phyloP scores from a whole-genome alignment of 106 monocot species.

The Gastrodia elata region DNA sequence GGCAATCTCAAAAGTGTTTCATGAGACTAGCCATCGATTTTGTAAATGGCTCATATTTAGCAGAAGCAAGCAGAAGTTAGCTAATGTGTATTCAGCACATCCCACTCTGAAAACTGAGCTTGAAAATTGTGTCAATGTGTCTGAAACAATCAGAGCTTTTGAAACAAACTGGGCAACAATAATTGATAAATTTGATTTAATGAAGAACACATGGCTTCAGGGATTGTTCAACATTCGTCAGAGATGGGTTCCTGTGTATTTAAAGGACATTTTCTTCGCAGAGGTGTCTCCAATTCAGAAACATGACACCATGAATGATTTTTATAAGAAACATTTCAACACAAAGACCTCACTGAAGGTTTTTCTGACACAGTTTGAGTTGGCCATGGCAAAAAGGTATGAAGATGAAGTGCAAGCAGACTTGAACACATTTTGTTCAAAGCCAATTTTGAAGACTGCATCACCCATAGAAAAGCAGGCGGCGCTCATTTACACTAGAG shows the following conservation, averaged over 20 bases:
- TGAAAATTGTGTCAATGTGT: constrained; percentile 71
- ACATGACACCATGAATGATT: constrained; percentile 86
- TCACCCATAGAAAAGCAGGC: constrained; percentile 95
- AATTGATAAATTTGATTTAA: constrained; percentile 75
- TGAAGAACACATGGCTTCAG: constrained; percentile 87
- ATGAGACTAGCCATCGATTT: constrained; percentile 72
- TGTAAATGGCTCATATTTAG: constrained; percentile 94
- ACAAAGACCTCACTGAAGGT: constrained; percentile 83
- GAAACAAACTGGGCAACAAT: constrained; percentile 67
- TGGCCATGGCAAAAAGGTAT: constrained; percentile 57
- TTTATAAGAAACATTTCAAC: constrained; percentile 90
- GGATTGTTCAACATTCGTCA: constrained; percentile 83
- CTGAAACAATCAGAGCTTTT: constrained; percentile 63
- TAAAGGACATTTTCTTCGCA: constrained; percentile 72
- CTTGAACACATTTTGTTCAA: constrained; percentile 26
- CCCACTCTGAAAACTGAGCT: constrained; percentile 58
- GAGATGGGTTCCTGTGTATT: constrained; percentile 76
- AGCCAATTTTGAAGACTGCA: constrained; percentile 66
- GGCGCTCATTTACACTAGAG: constrained; percentile 55
- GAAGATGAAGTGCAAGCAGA: constrained; percentile 72
- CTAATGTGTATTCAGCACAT: constrained; percentile 67
- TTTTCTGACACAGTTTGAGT: constrained; percentile 81
- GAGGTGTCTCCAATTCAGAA: constrained; percentile 67
- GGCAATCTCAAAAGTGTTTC: constrained; percentile 77
- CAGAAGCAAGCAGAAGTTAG: constrained; percentile 85